These are phyloP conservation scores for Neofusicoccum ribis DNA, from an alignment of 2,329 filamentous ascomycete genomes.

Conservation along the genomic window DNA sequence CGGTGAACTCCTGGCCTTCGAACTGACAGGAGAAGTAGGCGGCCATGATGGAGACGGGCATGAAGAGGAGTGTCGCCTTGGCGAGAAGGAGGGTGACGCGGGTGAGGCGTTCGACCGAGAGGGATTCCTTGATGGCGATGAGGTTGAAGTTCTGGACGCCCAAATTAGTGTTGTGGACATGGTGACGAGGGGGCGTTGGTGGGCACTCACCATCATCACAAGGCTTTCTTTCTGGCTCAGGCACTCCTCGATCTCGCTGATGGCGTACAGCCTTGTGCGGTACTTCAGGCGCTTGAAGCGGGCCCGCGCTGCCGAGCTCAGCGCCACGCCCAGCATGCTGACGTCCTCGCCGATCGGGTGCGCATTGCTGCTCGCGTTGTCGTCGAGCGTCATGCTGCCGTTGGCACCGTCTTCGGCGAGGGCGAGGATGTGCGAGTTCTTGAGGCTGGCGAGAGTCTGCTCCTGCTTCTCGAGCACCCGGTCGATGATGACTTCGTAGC, in stretches of 20 bases:
- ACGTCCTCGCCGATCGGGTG: constrained; percentile 28
- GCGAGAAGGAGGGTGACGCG: constrained; percentile 71
- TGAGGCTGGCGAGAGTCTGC: constrained; percentile 44
- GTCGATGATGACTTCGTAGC: constrained; percentile 61
- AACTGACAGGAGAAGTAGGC: constrained; percentile 72
- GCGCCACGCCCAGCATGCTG: constrained; percentile 45
- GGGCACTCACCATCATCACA: constrained; percentile 60
- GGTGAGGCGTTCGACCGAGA: constrained; percentile 69
- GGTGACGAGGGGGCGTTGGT: background rate
- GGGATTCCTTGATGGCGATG: constrained; percentile 72
- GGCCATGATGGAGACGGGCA: constrained; percentile 74
- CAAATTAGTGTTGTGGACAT: background rate
- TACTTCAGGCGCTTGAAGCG: constrained; percentile 62
- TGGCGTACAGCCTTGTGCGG: constrained; percentile 60
- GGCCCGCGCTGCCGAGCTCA: constrained; percentile 53
- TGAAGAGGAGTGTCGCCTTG: constrained; percentile 73
- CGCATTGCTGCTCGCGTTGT: constrained; percentile 25
- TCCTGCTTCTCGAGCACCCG: constrained; percentile 55
- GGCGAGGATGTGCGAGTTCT: constrained; percentile 42
- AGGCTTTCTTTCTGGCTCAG: constrained; percentile 70
- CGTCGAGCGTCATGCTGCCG: constrained; percentile 35
- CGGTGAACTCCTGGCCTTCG: constrained; percentile 59
- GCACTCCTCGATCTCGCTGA: constrained; percentile 63
- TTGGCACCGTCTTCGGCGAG: constrained; percentile 24
- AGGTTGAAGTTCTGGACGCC: constrained; percentile 69